phyloP scores from a whole-genome alignment of 768 basidiomycete species.

The Lentinula aciculospora region DNA sequence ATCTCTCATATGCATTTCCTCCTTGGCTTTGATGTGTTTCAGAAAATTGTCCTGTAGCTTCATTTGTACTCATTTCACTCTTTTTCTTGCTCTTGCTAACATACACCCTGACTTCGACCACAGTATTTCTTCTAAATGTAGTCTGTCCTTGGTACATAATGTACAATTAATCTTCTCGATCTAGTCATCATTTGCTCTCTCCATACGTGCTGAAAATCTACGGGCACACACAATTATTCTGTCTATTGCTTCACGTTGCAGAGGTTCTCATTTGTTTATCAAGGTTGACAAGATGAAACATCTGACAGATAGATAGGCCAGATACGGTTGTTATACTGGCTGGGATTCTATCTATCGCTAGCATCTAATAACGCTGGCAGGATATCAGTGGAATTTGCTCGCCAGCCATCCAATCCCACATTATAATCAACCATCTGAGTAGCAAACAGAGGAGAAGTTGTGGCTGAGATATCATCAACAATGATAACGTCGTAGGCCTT shows the following conservation, averaged over 20 bases:
- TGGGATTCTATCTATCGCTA: background rate
- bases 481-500: slow-evolving; percentile 29
- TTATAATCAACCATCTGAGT: slow-evolving; percentile 27
- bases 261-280: no score
- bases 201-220: no score
- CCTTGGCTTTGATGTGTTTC: background rate
- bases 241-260: no score
- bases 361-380: slow-evolving; percentile 11
- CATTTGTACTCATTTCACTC: background rate
- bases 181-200: background rate
- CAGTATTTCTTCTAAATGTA: background rate
- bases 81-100: background rate
- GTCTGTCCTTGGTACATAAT: background rate
- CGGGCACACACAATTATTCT: no score
- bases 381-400: slow-evolving; percentile 23
- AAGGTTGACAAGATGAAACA: no score
- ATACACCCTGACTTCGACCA: background rate
- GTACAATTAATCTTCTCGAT: background rate
- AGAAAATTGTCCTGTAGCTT: background rate
- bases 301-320: no score
- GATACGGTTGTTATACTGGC: no score
- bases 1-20: background rate
- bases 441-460: slow-evolving; percentile 22
- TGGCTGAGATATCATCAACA: slow-evolving; percentile 26
- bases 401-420: slow-evolving; percentile 22